phyloP scores from a whole-genome alignment of 345 rosid species.

The Passiflora organensis region DNA sequence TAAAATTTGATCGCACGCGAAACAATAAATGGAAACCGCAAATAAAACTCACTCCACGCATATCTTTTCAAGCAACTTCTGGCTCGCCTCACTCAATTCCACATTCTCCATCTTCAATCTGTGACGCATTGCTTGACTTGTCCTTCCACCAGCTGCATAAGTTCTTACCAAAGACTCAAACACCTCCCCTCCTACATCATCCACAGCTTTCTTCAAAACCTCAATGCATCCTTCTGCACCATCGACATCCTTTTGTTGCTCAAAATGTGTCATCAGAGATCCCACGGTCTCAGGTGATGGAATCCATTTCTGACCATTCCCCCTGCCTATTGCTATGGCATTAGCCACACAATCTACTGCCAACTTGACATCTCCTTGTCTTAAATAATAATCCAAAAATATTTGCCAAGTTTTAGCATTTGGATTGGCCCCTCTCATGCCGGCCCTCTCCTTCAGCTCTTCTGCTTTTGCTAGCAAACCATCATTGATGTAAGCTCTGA shows the following conservation, averaged over 20 bases:
- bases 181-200: slow-evolving; percentile 49
- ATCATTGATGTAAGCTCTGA: slow-evolving; percentile 59
- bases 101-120: slow-evolving; percentile 83
- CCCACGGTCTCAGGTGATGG: slow-evolving; percentile 54
- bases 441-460: slow-evolving; percentile 62
- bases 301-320: slow-evolving; percentile 70
- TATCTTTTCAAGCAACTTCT: slow-evolving; percentile 59
- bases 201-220: slow-evolving; percentile 64
- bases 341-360: slow-evolving; percentile 64
- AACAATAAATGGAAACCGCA: neutral
- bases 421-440: slow-evolving; percentile 57
- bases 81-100: slow-evolving; percentile 48
- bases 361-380: slow-evolving; percentile 40
- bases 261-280: slow-evolving; percentile 61
- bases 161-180: slow-evolving; percentile 81
- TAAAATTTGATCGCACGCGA: neutral
- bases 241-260: slow-evolving; percentile 64
- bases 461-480: slow-evolving; percentile 59
- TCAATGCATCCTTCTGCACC: slow-evolving; percentile 76
- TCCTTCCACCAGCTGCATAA: slow-evolving; percentile 79
- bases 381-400: slow-evolving; percentile 58
- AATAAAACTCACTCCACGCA: slow-evolving; percentile 46
- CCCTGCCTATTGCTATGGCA: slow-evolving; percentile 61
- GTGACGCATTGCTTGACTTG: slow-evolving; percentile 48
- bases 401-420: slow-evolving; percentile 87